Conservation (phyloP, 345 rosid species). For the Syzygium grande region DNA sequence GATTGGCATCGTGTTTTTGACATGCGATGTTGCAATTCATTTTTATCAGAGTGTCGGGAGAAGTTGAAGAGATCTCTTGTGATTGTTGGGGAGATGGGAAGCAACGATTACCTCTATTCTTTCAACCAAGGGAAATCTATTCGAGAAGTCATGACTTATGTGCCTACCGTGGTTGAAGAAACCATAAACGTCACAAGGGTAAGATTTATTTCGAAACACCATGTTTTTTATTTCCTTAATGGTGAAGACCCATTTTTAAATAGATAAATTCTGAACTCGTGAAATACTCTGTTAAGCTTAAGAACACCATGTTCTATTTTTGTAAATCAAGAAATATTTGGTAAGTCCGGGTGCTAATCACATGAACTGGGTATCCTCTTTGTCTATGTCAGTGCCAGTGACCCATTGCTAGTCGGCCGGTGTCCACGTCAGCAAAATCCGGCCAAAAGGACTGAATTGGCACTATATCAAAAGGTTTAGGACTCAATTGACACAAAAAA, state of each 20-base stretch:
- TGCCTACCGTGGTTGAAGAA: constrained; percentile 1
- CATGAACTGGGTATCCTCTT: background rate
- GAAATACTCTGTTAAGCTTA: background rate
- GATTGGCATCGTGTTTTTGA: background rate
- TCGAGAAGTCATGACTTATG: background rate
- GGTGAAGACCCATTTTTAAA: background rate
- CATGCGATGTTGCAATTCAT: background rate
- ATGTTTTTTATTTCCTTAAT: background rate
- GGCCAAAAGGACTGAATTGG: too few species aligned
- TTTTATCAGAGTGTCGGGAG: background rate
- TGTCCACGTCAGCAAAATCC: too few species aligned
- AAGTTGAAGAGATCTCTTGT: constrained; percentile 3
- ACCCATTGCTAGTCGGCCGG: too few species aligned
- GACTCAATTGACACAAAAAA: too few species aligned
- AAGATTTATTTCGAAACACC: background rate
- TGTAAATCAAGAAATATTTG: too few species aligned
- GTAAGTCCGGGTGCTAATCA: too few species aligned
- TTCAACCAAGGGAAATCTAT: constrained; percentile 2
- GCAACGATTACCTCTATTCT: constrained; percentile 3
- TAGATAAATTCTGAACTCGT: background rate
- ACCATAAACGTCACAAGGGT: background rate
- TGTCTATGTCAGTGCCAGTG: too few species aligned
- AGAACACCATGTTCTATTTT: too few species aligned
- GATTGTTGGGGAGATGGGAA: constrained; percentile 9
- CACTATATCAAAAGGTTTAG: too few species aligned